Evolutionary conservation across 2,329 filamentous ascomycete species (phyloP).

Genomic region (Chrysosporium keratinophilum): DNA sequence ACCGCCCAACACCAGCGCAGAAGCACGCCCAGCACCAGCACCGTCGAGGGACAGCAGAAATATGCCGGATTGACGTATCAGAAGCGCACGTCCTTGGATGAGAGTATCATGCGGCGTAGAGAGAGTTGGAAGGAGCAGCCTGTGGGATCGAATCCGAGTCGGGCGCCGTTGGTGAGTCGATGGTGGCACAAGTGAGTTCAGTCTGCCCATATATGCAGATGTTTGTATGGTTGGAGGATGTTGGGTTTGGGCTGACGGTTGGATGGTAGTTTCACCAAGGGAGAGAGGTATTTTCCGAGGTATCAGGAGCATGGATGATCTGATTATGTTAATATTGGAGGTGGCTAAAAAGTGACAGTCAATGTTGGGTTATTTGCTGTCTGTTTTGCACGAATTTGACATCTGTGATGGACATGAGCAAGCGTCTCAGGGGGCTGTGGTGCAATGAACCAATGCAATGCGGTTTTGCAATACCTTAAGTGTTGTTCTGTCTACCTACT

Average conservation of each 20-base stretch:
- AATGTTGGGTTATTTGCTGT: no score
- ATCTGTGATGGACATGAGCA: no score
- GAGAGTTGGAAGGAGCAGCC: slow-evolving; percentile 39
- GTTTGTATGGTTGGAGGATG: background rate
- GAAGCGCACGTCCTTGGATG: slow-evolving; percentile 36
- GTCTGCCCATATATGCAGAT: background rate
- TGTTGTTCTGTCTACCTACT: no score
- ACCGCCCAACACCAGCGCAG: background rate
- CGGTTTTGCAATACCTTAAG: no score
- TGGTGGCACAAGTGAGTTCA: slow-evolving; percentile 32
- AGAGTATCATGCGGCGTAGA: slow-evolving; percentile 27
- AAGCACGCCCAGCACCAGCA: slow-evolving; percentile 2
- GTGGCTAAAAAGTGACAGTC: no score
- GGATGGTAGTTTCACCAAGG: slow-evolving; percentile 9
- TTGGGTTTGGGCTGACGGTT: no score
- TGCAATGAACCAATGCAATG: no score
- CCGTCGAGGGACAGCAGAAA: slow-evolving; percentile 4
- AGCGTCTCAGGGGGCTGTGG: no score
- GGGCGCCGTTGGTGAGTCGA: slow-evolving; percentile 29
- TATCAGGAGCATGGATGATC: no score
- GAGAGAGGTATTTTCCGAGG: no score
- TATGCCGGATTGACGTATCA: slow-evolving; percentile 35
- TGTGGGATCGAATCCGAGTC: slow-evolving; percentile 18
- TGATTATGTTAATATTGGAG: no score
- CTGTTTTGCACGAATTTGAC: no score